Percentiles rank a stretch among this genome's conserved stretches.
These are phyloP conservation scores for Sporothrix brunneoviolacea DNA, from an alignment of 2,329 filamentous ascomycete genomes.

Conservation along the genomic window DNA sequence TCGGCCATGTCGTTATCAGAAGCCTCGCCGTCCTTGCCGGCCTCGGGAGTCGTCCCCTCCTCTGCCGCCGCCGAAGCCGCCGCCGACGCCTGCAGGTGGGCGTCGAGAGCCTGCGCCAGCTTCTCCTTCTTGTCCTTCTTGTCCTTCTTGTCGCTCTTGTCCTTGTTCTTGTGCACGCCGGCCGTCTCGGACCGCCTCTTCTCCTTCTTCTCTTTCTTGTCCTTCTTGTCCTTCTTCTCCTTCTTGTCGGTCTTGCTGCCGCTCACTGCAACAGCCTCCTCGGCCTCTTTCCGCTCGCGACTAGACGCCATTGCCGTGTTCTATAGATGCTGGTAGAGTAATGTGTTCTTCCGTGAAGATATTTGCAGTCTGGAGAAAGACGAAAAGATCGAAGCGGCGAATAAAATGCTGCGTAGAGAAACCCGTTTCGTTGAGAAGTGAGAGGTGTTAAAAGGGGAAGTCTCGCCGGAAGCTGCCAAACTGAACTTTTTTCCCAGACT, in stretches of 20 bases:
- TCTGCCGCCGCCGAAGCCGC: constrained; percentile 35
- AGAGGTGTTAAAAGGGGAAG: too few relatives aligned
- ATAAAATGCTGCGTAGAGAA: background rate
- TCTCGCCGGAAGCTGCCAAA: constrained; percentile 1
- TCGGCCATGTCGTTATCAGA: constrained; percentile 38
- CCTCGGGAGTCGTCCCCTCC: background rate
- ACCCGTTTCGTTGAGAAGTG: background rate
- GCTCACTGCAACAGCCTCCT: constrained; percentile 10
- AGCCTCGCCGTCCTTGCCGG: constrained; percentile 19
- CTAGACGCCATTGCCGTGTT: constrained; percentile 14
- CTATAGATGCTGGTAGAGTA: background rate
- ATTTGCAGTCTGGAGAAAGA: background rate
- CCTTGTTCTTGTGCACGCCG: constrained; percentile 47
- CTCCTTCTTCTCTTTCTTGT: constrained; percentile 54
- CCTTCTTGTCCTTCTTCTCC: constrained; percentile 21
- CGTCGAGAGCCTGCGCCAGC: constrained; percentile 58
- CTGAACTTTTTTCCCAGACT: background rate
- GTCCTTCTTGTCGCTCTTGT: constrained; percentile 54
- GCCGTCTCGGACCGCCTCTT: constrained; percentile 48
- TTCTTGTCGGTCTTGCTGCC: constrained; percentile 14
- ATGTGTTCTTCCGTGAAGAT: too few relatives aligned
- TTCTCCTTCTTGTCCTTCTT: constrained; percentile 72
- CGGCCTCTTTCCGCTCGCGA: constrained; percentile 19
- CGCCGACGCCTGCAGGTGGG: constrained; percentile 53
- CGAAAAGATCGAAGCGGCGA: background rate